Evolutionary conservation across 1,284 basidiomycete genomes (phyloP), one percentile per base, ranked within the genome.

Genomic region (Mycosarcoma mackinlayi): DNA sequence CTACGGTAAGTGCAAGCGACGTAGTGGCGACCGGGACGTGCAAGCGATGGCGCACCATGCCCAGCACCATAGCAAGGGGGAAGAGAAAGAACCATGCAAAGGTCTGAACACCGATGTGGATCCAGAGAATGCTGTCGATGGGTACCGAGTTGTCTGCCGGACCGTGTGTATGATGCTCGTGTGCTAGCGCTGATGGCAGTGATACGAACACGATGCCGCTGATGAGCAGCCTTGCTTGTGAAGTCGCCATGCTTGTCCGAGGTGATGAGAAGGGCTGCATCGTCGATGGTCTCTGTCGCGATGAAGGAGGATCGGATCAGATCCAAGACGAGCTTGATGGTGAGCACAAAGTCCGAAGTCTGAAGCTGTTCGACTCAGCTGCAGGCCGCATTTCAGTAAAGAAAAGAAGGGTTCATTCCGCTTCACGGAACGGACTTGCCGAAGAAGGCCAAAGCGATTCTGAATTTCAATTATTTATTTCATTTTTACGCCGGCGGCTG

Each of bases 31-130:
- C 56, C 1, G 81, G 80, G 0, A 79, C 81, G 47, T 83, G 81
- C 2, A 80, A 60, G 16, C 78, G 65, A 40, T 79, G 78, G 5
- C 80, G 65, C 8, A 76, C 71, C 35, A 83, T 54, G 37, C 81
- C 81, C 3, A 83, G 71, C 21, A 83, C 76, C 74, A 83, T 80
- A 33, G 73, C 66, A 1, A 81, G 59, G 2, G 81, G 77, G 38
- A 80, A 81, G 28, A 81, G 62, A 34, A 77, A 46, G 38, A 74
- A 61, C 77, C 80, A 82, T 7, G 77, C 59, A 21, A 71, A 48
- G 1, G 67, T 53, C 45, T 81, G 78, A 11, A 80, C 11, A 24
- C 45, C 70, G 18, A 81, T 81, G 56, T 82, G 80, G 23, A 80
- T 69, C 78, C 78, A 77, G 8, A 81, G 72, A n/a, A 78, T 59